Conservation (phyloP, 768 basidiomycete species). For the Rubroboletus satanas region DNA sequence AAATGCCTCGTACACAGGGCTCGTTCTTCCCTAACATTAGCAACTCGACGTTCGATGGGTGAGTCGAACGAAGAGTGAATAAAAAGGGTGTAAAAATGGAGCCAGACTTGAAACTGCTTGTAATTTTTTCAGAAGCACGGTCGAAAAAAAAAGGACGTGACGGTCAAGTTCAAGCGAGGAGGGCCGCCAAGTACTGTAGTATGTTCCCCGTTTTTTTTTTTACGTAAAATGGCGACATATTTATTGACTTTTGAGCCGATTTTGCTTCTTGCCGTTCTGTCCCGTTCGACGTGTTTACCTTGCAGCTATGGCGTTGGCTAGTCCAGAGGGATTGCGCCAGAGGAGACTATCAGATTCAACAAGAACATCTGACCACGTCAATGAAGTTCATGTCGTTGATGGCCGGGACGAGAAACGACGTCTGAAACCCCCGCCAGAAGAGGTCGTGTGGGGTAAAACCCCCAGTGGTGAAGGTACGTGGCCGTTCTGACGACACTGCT, state of each 20-base stretch:
- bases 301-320: slow-evolving; percentile 18
- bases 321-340: slow-evolving; percentile 24
- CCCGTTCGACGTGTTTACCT: background rate
- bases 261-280: background rate
- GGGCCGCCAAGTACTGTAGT: too few species aligned
- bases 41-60: slow-evolving; percentile 46
- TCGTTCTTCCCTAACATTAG: slow-evolving; percentile 49
- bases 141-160: background rate
- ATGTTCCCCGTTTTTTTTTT: slow-evolving; percentile 2
- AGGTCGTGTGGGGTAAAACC: slow-evolving; percentile 87
- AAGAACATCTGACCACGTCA: background rate
- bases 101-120: background rate
- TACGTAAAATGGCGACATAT: slow-evolving; percentile 10
- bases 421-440: slow-evolving; percentile 30
- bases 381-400: slow-evolving; percentile 5
- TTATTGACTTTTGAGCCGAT: background rate
- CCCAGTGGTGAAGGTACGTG: slow-evolving; percentile 69
- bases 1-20: slow-evolving; percentile 37
- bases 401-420: slow-evolving; percentile 12
- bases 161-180: background rate
- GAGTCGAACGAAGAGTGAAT: slow-evolving; percentile 48
- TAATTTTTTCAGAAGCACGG: background rate
- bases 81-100: slow-evolving; percentile 28
- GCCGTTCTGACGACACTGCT: background rate
- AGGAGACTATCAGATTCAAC: slow-evolving; percentile 11